Evolutionary conservation across 345 rosid genomes (phyloP).

Genomic region (Ceriops decandra): DNA sequence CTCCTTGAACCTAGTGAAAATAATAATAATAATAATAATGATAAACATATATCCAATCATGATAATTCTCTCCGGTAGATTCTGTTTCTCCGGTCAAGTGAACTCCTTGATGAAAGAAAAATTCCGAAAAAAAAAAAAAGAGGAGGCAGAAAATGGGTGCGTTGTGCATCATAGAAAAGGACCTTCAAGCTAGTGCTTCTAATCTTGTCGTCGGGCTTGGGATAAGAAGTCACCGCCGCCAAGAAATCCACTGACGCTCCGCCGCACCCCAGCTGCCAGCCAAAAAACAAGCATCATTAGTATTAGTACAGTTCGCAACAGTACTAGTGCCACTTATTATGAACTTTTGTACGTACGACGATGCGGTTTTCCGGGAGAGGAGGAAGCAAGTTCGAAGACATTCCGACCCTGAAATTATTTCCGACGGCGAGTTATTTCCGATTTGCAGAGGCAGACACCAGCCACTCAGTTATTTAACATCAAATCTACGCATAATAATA

Average conservation of each 20-base stretch:
- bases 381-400: conserved; percentile 48
- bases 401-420: conserved; percentile 36
- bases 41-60: no score
- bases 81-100: no score
- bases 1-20: conserved; percentile 35
- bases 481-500: background rate
- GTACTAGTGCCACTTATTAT: no score
- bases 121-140: background rate
- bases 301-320: no score
- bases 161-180: background rate
- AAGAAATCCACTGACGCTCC: conserved; percentile 53
- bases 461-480: background rate
- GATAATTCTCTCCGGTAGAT: no score
- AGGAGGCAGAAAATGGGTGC: background rate
- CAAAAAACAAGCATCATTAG: background rate
- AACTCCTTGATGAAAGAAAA: no score
- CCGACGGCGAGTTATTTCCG: background rate
- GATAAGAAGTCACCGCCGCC: conserved; percentile 71
- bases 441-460: background rate
- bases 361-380: conserved; percentile 31
- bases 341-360: conserved; percentile 25
- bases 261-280: conserved; percentile 69
- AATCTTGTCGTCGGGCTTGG: conserved; percentile 87
- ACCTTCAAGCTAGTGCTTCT: conserved; percentile 60
- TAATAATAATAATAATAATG: no score